A percentile compares a stretch with the other conserved stretches of the same genome.
Conservation (phyloP, 2,329 filamentous ascomycete genomes). For the Biscogniauxia sp. region DNA sequence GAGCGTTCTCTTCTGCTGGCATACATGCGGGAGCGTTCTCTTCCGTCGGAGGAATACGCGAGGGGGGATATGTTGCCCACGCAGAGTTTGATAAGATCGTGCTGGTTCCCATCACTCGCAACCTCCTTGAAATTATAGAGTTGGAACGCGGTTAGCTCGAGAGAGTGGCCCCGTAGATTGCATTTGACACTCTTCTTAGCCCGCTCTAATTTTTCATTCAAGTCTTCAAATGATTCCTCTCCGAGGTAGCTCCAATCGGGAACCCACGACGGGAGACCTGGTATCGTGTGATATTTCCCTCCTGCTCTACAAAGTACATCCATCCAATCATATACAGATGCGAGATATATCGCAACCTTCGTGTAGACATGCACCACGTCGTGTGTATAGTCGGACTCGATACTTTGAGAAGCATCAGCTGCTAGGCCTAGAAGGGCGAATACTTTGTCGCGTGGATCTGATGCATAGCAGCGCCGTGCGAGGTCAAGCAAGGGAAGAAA, state of each 20-base stretch:
- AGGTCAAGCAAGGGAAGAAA: constrained; percentile 3
- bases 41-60: too few species aligned
- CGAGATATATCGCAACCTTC: constrained; percentile 5
- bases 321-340: constrained; percentile 1
- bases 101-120: too few species aligned
- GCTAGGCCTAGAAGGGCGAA: constrained; percentile 11
- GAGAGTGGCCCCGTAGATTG: too few species aligned
- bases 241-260: constrained; percentile 7
- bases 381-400: constrained; percentile 9
- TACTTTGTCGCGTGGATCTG: constrained; percentile 13
- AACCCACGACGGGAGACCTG: constrained; percentile 9
- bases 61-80: too few species aligned
- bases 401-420: not conserved
- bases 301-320: constrained; percentile 3
- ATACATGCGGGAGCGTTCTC: too few species aligned
- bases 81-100: too few species aligned
- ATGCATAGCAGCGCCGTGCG: not conserved
- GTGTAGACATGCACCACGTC: constrained; percentile 3
- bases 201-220: not conserved
- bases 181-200: not conserved
- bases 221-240: not conserved
- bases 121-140: not conserved
- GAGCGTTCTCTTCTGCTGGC: too few species aligned
- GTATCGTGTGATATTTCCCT: not conserved
- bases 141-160: not conserved